phyloP scores from a whole-genome alignment of 2,329 filamentous ascomycete genomes.

The Rhynchosporium graminicola region DNA sequence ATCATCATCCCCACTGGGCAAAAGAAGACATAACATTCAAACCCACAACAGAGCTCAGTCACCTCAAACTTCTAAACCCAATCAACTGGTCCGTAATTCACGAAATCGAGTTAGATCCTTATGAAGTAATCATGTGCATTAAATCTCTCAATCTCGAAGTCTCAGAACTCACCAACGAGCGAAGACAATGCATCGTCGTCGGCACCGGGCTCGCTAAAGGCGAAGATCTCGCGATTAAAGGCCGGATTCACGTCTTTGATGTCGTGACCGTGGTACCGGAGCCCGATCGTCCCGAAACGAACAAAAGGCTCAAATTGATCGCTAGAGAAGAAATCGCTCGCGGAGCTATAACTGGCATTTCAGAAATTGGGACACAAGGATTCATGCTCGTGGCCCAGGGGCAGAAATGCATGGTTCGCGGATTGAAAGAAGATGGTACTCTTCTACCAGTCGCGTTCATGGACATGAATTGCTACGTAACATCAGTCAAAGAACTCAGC shows the following conservation, averaged over 20 bases:
- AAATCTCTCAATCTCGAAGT: conserved; percentile 84
- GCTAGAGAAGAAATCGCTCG: conserved; percentile 89
- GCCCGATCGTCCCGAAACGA: conserved; percentile 80
- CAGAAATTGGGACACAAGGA: conserved; percentile 81
- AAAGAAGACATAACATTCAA: conserved; percentile 64
- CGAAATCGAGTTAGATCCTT: conserved; percentile 68
- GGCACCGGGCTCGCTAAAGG: conserved; percentile 85
- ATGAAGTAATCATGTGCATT: conserved; percentile 78
- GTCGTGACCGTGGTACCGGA: conserved; percentile 90
- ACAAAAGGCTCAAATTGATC: conserved; percentile 80
- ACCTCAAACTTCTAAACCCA: conserved; percentile 77
- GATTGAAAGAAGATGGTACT: conserved; percentile 91
- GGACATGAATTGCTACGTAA: conserved; percentile 95
- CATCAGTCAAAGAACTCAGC: conserved; percentile 78
- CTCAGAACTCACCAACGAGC: conserved; percentile 87
- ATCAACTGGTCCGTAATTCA: conserved; percentile 79
- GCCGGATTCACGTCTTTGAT: conserved; percentile 87
- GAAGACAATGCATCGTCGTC: conserved; percentile 77
- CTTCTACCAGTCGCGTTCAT: conserved; percentile 94
- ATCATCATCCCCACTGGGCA: conserved; percentile 72
- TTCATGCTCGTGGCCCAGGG: conserved; percentile 90
- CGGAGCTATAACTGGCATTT: conserved; percentile 85
- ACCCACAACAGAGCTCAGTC: conserved; percentile 70
- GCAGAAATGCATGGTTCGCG: conserved; percentile 95
- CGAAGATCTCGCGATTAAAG: conserved; percentile 85